Percentiles rank a stretch among this genome's conserved stretches.
Conservation (phyloP, 2,329 filamentous ascomycete species). For the Trichophyton benhamiae region DNA sequence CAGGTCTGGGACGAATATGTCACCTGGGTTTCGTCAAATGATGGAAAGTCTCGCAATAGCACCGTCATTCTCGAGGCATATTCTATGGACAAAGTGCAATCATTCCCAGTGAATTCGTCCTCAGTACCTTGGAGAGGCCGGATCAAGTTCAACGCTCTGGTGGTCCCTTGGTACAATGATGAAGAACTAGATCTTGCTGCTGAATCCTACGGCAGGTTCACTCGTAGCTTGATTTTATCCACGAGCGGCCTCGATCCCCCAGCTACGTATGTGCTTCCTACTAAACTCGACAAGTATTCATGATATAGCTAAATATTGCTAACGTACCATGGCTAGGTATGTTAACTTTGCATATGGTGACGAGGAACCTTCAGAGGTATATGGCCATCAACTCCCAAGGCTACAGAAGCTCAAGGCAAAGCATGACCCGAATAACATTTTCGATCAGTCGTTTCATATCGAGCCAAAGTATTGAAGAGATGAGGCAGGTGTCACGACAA, state of each 20-base stretch:
- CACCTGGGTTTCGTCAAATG: not conserved
- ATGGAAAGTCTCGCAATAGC: not conserved
- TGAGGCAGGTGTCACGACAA: not conserved
- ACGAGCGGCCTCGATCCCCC: slow-evolving; percentile 9
- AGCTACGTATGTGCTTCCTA: slow-evolving; percentile 2
- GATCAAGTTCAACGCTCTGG: slow-evolving; percentile 27
- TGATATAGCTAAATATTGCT: not conserved
- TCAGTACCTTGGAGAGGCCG: slow-evolving; percentile 7
- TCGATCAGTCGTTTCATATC: not conserved
- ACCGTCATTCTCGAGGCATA: not conserved
- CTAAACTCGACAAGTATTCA: not conserved
- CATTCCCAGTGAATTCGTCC: not conserved
- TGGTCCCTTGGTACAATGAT: slow-evolving; percentile 32
- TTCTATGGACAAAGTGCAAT: not conserved
- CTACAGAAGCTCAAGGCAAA: not conserved
- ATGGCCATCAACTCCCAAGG: not conserved
- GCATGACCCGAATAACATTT: not conserved
- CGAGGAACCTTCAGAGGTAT: not conserved
- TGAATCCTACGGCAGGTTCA: slow-evolving; percentile 22
- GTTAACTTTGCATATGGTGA: slow-evolving; percentile 2
- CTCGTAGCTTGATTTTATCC: slow-evolving; percentile 21
- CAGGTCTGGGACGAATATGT: not conserved
- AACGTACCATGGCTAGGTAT: not conserved
- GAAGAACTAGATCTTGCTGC: slow-evolving; percentile 25
- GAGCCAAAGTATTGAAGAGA: not conserved